Conservation (phyloP, 306 rosid species). For the Gillenia trifoliata region DNA sequence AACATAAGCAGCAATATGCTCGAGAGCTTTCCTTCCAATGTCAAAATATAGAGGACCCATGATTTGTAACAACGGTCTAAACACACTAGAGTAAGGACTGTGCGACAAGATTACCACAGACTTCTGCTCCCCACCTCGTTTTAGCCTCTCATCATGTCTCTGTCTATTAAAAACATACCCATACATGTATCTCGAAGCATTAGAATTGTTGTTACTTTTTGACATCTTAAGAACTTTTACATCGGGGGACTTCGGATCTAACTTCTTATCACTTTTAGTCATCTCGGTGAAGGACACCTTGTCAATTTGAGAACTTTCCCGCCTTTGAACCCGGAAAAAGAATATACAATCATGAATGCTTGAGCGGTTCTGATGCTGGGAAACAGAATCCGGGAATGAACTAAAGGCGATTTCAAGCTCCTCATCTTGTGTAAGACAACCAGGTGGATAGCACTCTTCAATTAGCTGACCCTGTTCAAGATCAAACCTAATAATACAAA, state of each 20-base stretch:
- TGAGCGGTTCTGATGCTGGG: constrained; percentile 84
- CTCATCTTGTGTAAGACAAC: constrained; percentile 64
- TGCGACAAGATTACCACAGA: constrained; percentile 82
- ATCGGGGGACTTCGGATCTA: constrained; percentile 27
- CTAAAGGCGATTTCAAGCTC: constrained; percentile 81
- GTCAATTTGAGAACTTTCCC: constrained; percentile 28
- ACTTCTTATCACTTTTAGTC: constrained; percentile 33
- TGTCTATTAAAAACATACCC: constrained; percentile 91
- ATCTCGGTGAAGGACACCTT: constrained; percentile 37
- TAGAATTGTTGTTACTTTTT: constrained; percentile 18
- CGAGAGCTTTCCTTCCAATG: constrained; percentile 82
- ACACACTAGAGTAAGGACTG: constrained; percentile 73
- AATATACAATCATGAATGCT: constrained; percentile 85
- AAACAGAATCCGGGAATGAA: constrained; percentile 80
- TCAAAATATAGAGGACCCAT: constrained; percentile 91
- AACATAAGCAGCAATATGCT: constrained; percentile 85
- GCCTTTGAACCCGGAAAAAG: constrained; percentile 70
- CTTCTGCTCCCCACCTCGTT: constrained; percentile 97
- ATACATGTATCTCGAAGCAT: constrained; percentile 58
- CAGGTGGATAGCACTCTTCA: constrained; percentile 88
- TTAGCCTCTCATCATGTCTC: constrained; percentile 92
- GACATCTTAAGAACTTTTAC: constrained; percentile 30
- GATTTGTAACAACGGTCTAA: constrained; percentile 85
- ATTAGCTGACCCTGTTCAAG: constrained; percentile 93
- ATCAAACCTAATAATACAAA: constrained; percentile 81